phyloP scores from a whole-genome alignment of 768 basidiomycete genomes.

The Russula vinacea region DNA sequence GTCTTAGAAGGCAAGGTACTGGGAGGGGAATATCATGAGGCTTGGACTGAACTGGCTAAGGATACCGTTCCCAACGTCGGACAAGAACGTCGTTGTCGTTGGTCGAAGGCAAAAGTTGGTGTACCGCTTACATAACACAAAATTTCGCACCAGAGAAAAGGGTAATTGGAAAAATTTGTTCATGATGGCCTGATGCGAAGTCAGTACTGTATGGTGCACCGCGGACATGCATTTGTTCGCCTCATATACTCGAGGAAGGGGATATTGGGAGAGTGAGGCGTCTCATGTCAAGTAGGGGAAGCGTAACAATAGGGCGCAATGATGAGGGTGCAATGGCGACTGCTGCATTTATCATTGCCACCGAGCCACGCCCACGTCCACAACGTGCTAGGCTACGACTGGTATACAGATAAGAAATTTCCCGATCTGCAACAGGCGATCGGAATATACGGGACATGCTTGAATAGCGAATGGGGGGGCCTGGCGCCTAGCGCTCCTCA shows the following conservation, averaged over 20 bases:
- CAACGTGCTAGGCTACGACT: too few relatives aligned
- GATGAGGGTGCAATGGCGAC: background rate
- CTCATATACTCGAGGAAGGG: background rate
- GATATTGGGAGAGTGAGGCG: too few relatives aligned
- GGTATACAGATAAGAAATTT: too few relatives aligned
- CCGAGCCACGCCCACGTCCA: background rate
- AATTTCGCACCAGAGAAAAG: background rate
- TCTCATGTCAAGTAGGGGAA: background rate
- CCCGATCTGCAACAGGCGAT: too few relatives aligned
- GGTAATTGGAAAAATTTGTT: background rate
- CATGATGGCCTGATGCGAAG: background rate
- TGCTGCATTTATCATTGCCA: constrained; percentile 1
- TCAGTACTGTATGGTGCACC: background rate
- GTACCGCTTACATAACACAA: constrained; percentile 20
- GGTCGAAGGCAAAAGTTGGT: constrained; percentile 8
- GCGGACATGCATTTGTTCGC: background rate
- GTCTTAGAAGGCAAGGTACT: constrained; percentile 1
- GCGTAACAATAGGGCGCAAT: background rate
- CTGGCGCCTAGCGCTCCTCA: background rate
- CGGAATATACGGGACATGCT: too few relatives aligned
- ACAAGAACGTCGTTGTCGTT: constrained; percentile 15
- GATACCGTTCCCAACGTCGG: constrained; percentile 6
- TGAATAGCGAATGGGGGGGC: too few relatives aligned
- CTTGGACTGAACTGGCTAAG: background rate
- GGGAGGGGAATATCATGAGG: constrained; percentile 12